A percentile compares a stretch with the other conserved stretches of the same genome.
These are phyloP conservation scores for Physcomitrium patens DNA, from an alignment of 225 moss, liverwort and hornwort species.

Conservation along the genomic window DNA sequence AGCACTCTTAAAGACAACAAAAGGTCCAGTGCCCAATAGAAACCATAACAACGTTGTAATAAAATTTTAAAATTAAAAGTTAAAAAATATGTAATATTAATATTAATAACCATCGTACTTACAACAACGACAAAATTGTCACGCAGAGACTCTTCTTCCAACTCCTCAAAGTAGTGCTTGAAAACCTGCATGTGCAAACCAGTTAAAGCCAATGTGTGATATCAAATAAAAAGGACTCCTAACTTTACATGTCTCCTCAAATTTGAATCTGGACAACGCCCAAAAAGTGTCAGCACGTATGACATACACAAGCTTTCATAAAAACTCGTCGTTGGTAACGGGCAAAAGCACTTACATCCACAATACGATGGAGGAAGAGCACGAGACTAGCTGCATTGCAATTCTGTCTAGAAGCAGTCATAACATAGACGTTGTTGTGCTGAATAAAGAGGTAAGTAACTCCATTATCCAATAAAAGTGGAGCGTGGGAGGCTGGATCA, in stretches of 20 bases:
- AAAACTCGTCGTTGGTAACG: not conserved
- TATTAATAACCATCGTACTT: constrained; percentile 37
- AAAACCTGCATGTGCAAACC: constrained; percentile 56
- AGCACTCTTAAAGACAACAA: not conserved
- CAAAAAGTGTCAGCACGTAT: not conserved
- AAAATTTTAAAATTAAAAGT: not conserved
- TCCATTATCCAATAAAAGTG: constrained; percentile 67
- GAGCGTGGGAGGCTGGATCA: constrained; percentile 80
- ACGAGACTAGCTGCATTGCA: constrained; percentile 88
- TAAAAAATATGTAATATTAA: too few relatives aligned
- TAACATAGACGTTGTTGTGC: constrained; percentile 84
- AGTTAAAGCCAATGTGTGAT: not conserved
- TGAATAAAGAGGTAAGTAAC: constrained; percentile 85
- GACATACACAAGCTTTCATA: not conserved
- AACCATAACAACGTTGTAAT: not conserved
- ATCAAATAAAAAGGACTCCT: not conserved
- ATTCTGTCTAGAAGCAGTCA: constrained; percentile 83
- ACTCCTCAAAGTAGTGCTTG: constrained; percentile 89
- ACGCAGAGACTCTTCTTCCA: constrained; percentile 84
- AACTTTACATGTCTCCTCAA: not conserved
- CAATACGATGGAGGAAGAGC: constrained; percentile 80
- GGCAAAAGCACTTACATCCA: constrained; percentile 58
- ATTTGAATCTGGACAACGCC: not conserved
- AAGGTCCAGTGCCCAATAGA: not conserved
- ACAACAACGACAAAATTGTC: constrained; percentile 94